phyloP scores from a whole-genome alignment of 768 basidiomycete species.

The Lepiota venenata region DNA sequence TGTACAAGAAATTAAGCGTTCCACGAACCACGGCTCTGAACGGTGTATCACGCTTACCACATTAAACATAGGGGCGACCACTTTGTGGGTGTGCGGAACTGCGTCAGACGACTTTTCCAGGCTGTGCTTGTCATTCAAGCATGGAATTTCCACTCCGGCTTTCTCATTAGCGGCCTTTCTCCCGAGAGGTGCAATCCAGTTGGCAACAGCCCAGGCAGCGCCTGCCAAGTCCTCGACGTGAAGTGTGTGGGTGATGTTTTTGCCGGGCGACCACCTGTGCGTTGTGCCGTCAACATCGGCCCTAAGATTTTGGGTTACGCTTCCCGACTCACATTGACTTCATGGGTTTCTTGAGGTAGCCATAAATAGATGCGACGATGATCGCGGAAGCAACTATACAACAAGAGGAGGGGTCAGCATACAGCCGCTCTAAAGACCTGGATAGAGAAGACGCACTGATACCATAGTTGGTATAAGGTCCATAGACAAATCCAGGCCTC shows the following conservation, averaged over 20 bases:
- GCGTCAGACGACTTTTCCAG: constrained; percentile 70
- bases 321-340: constrained; percentile 63
- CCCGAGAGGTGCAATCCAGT: constrained; percentile 68
- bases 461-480: constrained; percentile 75
- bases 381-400: constrained; percentile 62
- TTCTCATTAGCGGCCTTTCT: constrained; percentile 58
- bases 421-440: constrained; percentile 4
- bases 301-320: neutral
- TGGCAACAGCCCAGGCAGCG: constrained; percentile 69
- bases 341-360: constrained; percentile 80
- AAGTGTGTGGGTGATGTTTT: constrained; percentile 69
- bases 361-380: constrained; percentile 77
- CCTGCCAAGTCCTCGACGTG: constrained; percentile 81
- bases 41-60: constrained; percentile 42
- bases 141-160: constrained; percentile 61
- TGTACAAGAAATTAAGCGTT: constrained; percentile 5
- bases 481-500: constrained; percentile 73
- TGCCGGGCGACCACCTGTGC: constrained; percentile 75
- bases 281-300: constrained; percentile 13
- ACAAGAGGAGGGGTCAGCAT: constrained; percentile 5
- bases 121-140: constrained; percentile 57
- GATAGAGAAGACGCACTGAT: constrained; percentile 42
- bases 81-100: constrained; percentile 49
- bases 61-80: constrained; percentile 80
- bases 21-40: neutral